Conservation (phyloP, 805 yeast genomes). For the Candida rishiriensis region DNA sequence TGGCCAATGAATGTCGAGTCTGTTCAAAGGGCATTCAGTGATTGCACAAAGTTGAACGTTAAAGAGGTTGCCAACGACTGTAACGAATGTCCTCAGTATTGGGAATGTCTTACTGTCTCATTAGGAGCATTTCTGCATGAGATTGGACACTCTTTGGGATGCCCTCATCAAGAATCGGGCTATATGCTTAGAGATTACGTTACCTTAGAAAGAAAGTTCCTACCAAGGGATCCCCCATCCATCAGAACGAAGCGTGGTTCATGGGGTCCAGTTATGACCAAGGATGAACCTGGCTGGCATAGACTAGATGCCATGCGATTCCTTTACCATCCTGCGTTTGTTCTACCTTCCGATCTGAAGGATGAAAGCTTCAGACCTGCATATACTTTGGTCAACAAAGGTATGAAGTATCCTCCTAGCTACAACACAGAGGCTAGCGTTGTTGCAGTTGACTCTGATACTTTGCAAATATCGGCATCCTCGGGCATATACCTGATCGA, state of each 20-base stretch:
- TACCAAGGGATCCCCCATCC: constrained; percentile 62
- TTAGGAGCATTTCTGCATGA: constrained; percentile 95
- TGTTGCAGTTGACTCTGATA: constrained; percentile 41
- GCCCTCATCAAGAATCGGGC: constrained; percentile 88
- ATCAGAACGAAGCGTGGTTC: constrained; percentile 47
- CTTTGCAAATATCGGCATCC: constrained; percentile 43
- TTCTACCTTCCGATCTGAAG: constrained; percentile 57
- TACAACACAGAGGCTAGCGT: constrained; percentile 40
- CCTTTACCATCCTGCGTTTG: constrained; percentile 74
- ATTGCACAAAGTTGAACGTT: constrained; percentile 58
- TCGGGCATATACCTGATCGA: constrained; percentile 78
- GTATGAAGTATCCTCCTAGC: constrained; percentile 28
- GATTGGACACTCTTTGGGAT: constrained; percentile 85
- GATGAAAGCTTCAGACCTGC: constrained; percentile 38
- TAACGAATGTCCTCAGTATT: constrained; percentile 75
- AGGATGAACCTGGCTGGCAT: constrained; percentile 84
- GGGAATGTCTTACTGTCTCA: constrained; percentile 87
- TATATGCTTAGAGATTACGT: constrained; percentile 87
- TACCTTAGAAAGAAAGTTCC: constrained; percentile 74
- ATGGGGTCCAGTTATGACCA: constrained; percentile 45
- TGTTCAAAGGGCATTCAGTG: constrained; percentile 63
- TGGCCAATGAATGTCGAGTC: constrained; percentile 88
- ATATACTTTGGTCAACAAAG: constrained; percentile 22
- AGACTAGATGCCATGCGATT: constrained; percentile 74
- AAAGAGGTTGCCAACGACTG: constrained; percentile 87